Evolutionary conservation across 306 rosid species (phyloP), one percentile per base, ranked within the genome.

Genomic region (Castanea sativa): DNA sequence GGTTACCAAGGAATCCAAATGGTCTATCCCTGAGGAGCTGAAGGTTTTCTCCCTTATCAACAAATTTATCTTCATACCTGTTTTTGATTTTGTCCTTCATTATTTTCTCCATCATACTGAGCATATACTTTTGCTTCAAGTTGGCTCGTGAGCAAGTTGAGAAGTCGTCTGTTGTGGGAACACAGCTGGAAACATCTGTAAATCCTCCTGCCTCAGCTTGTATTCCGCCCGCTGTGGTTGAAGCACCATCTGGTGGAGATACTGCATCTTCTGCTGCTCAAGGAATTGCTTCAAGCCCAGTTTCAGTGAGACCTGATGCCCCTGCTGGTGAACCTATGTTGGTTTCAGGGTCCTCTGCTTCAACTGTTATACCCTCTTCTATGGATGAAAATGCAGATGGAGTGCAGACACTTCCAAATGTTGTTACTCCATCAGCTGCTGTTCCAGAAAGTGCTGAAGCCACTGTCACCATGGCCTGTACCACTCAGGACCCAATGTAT

Each of bases 1-100:
- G 85, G 80, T 85, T 80, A 85, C 97, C 53, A 94, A 83, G 83
- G 94, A 92, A 86, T 94, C 98, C 13, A 94, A 91, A 86, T 94
- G 98, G 98, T 80, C 73, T 29, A 88, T 92, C 71, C 98, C 98
- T 27, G 93, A 89, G 86, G 97, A 94, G 56, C 82, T 92, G 79
- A 94, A 92, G 97, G 98, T 92, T 79, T 76, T 29, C 81, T 79
- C 68, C 77, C 74, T 23, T 68, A 52, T 73, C 76, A 76, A 76
- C 63, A 59, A 60, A 43, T 11, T 52, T 49, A 10, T 25, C 6
- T 69, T 76, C 77, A 27, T 25, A 69, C 32, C 58, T 70, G 81
- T 70, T 71, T 73, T 32, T 59, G 20, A 51, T 33, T 21, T 69
- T 73, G 73, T 58, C 52, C 35, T 23, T 69, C 67, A 10, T 60